These are phyloP conservation scores for Tricholomella constricta DNA, from an alignment of 768 basidiomycete species.

Conservation along the genomic window DNA sequence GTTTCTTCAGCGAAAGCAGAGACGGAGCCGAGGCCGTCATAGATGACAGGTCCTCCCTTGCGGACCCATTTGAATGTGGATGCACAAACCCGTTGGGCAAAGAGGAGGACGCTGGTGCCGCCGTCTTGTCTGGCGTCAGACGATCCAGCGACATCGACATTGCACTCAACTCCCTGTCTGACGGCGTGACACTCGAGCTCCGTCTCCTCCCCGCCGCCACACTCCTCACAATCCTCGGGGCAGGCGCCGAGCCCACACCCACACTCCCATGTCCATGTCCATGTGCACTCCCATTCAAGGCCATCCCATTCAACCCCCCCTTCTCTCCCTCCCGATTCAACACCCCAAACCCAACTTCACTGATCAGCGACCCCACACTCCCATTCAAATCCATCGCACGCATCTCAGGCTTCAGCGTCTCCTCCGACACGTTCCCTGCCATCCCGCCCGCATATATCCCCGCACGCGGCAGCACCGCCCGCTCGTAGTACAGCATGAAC, in stretches of 20 bases:
- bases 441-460: constrained; percentile 21
- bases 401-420: constrained; percentile 62
- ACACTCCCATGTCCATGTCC: constrained; percentile 14
- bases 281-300: constrained; percentile 16
- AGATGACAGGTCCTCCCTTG: constrained; percentile 4
- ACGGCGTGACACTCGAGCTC: constrained; percentile 37
- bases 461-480: constrained; percentile 36
- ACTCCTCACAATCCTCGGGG: constrained; percentile 56
- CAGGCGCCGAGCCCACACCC: constrained; percentile 30
- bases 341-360: constrained; percentile 44
- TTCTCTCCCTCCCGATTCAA: constrained; percentile 26
- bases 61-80: constrained; percentile 6
- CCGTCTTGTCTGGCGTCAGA: constrained; percentile 1
- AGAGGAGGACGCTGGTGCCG: constrained; percentile 6
- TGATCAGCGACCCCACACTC: constrained; percentile 49
- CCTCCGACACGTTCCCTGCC: constrained; percentile 50
- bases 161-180: constrained; percentile 26
- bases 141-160: constrained; percentile 17
- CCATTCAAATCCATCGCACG: constrained; percentile 46
- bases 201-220: constrained; percentile 49
- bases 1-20: constrained; percentile 9
- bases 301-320: constrained; percentile 10
- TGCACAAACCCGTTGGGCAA: constrained; percentile 19
- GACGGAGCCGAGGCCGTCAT: constrained; percentile 20
- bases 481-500: constrained; percentile 97